Evolutionary conservation across 352 stramenopile genomes (phyloP), one percentile per base, ranked within the genome.

Genomic region (Phytophthora kernoviae): DNA sequence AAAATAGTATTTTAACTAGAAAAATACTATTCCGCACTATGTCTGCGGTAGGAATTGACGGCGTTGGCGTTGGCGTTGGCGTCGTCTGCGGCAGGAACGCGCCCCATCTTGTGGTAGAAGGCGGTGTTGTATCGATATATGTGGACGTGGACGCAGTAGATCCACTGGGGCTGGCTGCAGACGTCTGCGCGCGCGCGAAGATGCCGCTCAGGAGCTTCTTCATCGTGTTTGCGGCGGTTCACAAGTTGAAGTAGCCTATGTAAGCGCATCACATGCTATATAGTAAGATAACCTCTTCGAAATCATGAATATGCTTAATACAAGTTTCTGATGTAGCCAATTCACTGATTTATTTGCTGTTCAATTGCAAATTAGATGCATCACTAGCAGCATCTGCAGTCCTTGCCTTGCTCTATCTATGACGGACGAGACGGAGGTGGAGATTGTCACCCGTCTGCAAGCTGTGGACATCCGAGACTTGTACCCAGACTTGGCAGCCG

Each of bases 181-280:
- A 12, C n/a, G 55, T 59, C 24, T 62, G 56, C 1, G 55, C 65
- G 61, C 80, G 79, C 58, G 70, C 50, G 65, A 90, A 90, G 55
- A 91, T 70, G 24, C 78, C 71, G 15, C 70, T 77, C 10, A 87
- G 56, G 17, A 91, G 66, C 71, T 88, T 91, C 65, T 91, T 91
- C 82, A 91, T 91, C 20, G n/a, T 2, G 2, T 5, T 12, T 15
- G 27, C 24, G 20, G 24, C 24, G 8, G 20, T 30, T n/a, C 18
- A 11, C 42, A 67, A 47, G 52, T 62, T 68, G 48, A 53, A 62
- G 14, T 18, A n/a, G 9, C 10, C 18, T 41, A 18, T 41, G n/a
- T n/a, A n/a, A n/a, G n/a, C n/a, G n/a, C n/a, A n/a, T n/a, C n/a
- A n/a, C n/a, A n/a, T n/a, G n/a, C n/a, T n/a, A n/a, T n/a, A n/a